Percentiles rank a stretch among this genome's conserved stretches.
These are phyloP conservation scores for Mycena metata DNA, from an alignment of 768 basidiomycete species.

Conservation along the genomic window DNA sequence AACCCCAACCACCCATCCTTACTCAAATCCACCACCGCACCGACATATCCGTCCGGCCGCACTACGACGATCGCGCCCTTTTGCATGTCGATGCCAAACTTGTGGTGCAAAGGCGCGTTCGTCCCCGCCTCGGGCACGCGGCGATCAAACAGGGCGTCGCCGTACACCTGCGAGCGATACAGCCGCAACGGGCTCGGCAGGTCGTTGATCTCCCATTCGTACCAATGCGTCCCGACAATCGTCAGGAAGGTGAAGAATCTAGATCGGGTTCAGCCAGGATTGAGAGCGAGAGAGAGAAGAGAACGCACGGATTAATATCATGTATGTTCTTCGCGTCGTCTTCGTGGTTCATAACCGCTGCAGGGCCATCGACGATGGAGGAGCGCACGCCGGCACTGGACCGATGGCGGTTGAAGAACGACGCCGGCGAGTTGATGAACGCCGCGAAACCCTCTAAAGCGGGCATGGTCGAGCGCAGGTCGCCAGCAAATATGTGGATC, in stretches of 20 bases:
- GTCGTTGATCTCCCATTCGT: constrained; percentile 38
- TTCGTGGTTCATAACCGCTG: constrained; percentile 24
- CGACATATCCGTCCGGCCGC: constrained; percentile 49
- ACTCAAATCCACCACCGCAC: constrained; percentile 45
- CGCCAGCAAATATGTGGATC: constrained; percentile 37
- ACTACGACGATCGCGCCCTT: constrained; percentile 48
- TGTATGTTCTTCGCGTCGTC: constrained; percentile 10
- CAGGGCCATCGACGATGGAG: constrained; percentile 36
- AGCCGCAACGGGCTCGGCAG: constrained; percentile 37
- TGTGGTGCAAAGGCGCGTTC: constrained; percentile 33
- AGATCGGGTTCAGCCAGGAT: background rate
- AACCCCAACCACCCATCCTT: constrained; percentile 38
- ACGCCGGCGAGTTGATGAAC: constrained; percentile 34
- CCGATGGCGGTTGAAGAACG: constrained; percentile 37
- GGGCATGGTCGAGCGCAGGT: constrained; percentile 24
- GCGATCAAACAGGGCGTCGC: constrained; percentile 35
- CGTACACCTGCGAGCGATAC: constrained; percentile 39
- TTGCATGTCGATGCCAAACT: constrained; percentile 34
- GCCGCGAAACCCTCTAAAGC: constrained; percentile 35
- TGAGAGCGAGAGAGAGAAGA: background rate
- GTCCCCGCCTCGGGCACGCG: constrained; percentile 35
- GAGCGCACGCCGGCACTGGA: constrained; percentile 12
- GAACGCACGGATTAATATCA: constrained; percentile 31
- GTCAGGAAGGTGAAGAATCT: constrained; percentile 40
- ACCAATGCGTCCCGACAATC: constrained; percentile 38